These are phyloP conservation scores for Lachancea cidri DNA, from an alignment of 805 yeast species.

Conservation along the genomic window DNA sequence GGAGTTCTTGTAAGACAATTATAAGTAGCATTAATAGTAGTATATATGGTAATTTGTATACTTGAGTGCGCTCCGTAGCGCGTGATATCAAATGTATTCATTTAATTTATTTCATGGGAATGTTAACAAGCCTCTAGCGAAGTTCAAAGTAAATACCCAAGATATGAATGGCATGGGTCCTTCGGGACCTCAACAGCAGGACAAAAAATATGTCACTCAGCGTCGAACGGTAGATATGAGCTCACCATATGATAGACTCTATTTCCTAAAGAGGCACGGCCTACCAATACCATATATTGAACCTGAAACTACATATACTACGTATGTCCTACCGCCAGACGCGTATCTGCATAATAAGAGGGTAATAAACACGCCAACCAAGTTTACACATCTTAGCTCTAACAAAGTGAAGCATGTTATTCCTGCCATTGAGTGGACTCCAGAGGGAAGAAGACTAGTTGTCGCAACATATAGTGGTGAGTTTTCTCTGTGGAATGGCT, in stretches of 20 bases:
- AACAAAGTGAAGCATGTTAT: slow-evolving; percentile 91
- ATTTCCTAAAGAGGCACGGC: slow-evolving; percentile 27
- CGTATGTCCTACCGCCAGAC: slow-evolving; percentile 30
- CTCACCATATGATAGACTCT: slow-evolving; percentile 27
- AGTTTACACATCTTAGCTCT: slow-evolving; percentile 84
- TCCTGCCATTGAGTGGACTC: slow-evolving; percentile 91
- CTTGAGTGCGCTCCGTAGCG: no score
- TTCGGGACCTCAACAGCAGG: background rate
- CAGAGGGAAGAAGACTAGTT: slow-evolving; percentile 85
- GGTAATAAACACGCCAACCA: slow-evolving; percentile 61
- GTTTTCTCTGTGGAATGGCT: slow-evolving; percentile 94
- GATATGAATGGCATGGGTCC: slow-evolving; percentile 4
- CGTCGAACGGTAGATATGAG: slow-evolving; percentile 32
- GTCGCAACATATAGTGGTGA: slow-evolving; percentile 94
- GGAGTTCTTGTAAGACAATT: slow-evolving; percentile 15
- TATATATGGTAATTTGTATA: no score
- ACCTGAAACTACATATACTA: slow-evolving; percentile 28
- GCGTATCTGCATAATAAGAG: slow-evolving; percentile 19
- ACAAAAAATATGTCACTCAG: slow-evolving; percentile 28
- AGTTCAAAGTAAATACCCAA: no score
- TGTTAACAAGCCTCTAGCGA: no score
- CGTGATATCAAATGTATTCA: background rate
- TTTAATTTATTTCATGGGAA: no score
- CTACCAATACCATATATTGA: slow-evolving; percentile 24
- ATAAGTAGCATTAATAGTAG: no score